Percentiles rank a stretch among this genome's conserved stretches.
Conservation (phyloP, 331 rosid species). For the Cucumis variabilis region DNA sequence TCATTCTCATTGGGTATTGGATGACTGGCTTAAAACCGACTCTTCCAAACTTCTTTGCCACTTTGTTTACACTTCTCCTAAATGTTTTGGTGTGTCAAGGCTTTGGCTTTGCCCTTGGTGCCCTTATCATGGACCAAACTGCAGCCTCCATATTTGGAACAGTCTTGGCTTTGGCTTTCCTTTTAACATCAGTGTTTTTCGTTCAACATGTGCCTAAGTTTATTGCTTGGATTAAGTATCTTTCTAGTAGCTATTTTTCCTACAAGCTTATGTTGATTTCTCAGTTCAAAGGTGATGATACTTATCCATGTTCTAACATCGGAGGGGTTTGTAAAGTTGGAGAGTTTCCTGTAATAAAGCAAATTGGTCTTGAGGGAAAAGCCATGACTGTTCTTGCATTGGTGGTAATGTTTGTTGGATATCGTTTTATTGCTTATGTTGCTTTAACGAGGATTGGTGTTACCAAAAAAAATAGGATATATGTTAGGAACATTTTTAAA, state of each 20-base stretch:
- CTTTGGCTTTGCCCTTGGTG: slow-evolving; percentile 76
- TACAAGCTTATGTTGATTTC: slow-evolving; percentile 65
- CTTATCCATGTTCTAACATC: slow-evolving; percentile 52
- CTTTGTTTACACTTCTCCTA: slow-evolving; percentile 34
- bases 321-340: slow-evolving; percentile 43
- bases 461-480: background rate
- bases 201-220: slow-evolving; percentile 67
- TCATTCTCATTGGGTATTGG: slow-evolving; percentile 57
- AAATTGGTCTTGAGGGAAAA: slow-evolving; percentile 48
- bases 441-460: slow-evolving; percentile 79
- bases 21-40: slow-evolving; percentile 61
- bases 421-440: slow-evolving; percentile 64
- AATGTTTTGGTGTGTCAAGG: slow-evolving; percentile 63
- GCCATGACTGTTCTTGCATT: slow-evolving; percentile 42
- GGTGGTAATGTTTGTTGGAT: slow-evolving; percentile 56
- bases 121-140: slow-evolving; percentile 53
- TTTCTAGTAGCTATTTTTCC: slow-evolving; percentile 49
- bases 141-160: slow-evolving; percentile 60
- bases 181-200: slow-evolving; percentile 60
- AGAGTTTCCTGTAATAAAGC: slow-evolving; percentile 57
- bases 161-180: slow-evolving; percentile 49
- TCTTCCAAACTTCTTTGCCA: background rate
- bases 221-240: slow-evolving; percentile 60
- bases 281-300: slow-evolving; percentile 48
- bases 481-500: no score